phyloP scores from a whole-genome alignment of 768 basidiomycete species.

The Dioszegia hungarica region DNA sequence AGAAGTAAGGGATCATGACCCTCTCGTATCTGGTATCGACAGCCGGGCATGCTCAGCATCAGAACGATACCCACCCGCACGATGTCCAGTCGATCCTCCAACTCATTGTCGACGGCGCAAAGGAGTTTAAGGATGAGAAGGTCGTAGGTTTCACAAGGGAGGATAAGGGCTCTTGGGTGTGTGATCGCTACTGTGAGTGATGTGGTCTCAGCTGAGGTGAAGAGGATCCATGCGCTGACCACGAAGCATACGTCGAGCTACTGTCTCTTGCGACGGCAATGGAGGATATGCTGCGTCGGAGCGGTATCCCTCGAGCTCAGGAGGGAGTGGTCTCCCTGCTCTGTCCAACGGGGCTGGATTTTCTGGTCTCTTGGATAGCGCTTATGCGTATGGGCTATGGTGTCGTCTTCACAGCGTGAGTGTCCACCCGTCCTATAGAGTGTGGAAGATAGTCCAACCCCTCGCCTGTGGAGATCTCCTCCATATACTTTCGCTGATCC shows the following conservation, averaged over 20 bases:
- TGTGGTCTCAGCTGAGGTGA: background rate
- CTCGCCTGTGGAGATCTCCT: too few relatives aligned
- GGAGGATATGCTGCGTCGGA: background rate
- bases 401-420: slow-evolving; percentile 43
- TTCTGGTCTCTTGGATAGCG: slow-evolving; percentile 40
- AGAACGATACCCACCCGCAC: slow-evolving; percentile 40
- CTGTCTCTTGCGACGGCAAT: slow-evolving; percentile 13
- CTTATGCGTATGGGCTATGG: slow-evolving; percentile 42
- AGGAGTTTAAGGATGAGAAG: slow-evolving; percentile 33
- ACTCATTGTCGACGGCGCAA: slow-evolving; percentile 34
- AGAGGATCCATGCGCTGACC: background rate
- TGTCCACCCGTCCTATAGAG: too few relatives aligned
- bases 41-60: slow-evolving; percentile 38
- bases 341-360: slow-evolving; percentile 41
- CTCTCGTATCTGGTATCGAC: slow-evolving; percentile 44
- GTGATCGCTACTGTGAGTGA: slow-evolving; percentile 38
- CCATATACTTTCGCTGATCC: background rate
- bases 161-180: slow-evolving; percentile 18
- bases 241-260: slow-evolving; percentile 28
- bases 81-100: slow-evolving; percentile 30
- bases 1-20: slow-evolving; percentile 6
- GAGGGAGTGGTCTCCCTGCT: slow-evolving; percentile 26
- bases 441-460: too few relatives aligned
- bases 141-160: slow-evolving; percentile 35
- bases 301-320: background rate